Evolutionary conservation across 2,329 filamentous ascomycete genomes (phyloP).

Genomic region (Cordyceps militaris): DNA sequence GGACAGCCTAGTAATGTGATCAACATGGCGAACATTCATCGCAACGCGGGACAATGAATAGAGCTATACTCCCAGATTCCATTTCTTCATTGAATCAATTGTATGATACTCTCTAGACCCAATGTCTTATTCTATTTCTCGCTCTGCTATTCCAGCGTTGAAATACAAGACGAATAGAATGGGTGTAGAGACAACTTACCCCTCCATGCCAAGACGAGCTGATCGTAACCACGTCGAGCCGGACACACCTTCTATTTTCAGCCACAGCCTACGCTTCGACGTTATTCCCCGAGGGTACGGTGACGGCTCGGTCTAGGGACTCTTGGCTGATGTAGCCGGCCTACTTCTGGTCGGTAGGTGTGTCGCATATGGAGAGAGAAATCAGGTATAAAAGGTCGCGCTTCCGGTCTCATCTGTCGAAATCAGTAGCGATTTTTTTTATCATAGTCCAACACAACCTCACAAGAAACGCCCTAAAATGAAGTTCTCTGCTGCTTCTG

Average conservation of each 20-base stretch:
- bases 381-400: not conserved
- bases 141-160: not conserved
- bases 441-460: not conserved
- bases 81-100: not conserved
- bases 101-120: no score
- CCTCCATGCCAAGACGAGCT: slow-evolving; percentile 10
- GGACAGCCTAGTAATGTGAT: not conserved
- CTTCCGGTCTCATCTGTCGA: not conserved
- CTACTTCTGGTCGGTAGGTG: not conserved
- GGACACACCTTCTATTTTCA: not conserved
- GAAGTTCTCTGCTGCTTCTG: not conserved
- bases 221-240: not conserved
- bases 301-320: not conserved
- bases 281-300: not conserved
- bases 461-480: not conserved
- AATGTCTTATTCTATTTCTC: no score
- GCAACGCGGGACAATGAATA: not conserved
- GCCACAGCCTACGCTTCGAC: not conserved
- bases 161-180: not conserved
- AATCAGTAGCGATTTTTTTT: no score
- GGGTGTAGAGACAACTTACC: not conserved
- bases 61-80: not conserved
- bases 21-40: not conserved
- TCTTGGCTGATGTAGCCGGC: not conserved
- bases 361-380: not conserved